These are phyloP conservation scores for Paecilomyces sp. DNA, from an alignment of 2,329 filamentous ascomycete genomes.

Conservation along the genomic window DNA sequence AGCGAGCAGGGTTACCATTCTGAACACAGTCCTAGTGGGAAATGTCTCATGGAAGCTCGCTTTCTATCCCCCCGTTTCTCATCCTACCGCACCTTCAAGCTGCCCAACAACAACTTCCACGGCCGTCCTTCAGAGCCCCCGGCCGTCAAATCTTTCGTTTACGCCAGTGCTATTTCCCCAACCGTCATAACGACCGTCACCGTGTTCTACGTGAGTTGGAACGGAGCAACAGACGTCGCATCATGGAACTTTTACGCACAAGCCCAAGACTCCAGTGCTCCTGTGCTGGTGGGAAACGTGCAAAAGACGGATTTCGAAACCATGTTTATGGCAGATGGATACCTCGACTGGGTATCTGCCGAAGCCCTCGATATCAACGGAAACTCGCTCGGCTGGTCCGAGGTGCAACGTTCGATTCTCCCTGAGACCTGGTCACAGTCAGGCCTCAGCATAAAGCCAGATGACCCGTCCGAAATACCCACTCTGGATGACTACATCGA, in stretches of 20 bases:
- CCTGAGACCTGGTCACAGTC: conserved; percentile 10
- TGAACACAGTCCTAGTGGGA: conserved; percentile 27
- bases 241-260: conserved; percentile 28
- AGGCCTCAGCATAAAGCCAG: conserved; percentile 4
- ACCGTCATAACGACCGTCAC: conserved; percentile 4
- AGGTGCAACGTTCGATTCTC: conserved; percentile 4
- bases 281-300: conserved; percentile 17
- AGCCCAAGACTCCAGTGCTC: conserved; percentile 3
- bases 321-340: conserved; percentile 22
- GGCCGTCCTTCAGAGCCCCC: conserved; percentile 26
- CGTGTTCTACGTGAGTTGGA: conserved; percentile 36
- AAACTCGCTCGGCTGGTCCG: conserved; percentile 16
- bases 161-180: conserved; percentile 14
- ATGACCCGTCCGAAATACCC: neutral
- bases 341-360: conserved; percentile 22
- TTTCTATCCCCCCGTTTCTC: conserved; percentile 27
- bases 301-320: conserved; percentile 31
- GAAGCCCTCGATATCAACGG: conserved; percentile 21
- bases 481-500: neutral
- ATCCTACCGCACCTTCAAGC: conserved; percentile 36
- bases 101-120: conserved; percentile 17
- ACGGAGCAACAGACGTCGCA: conserved; percentile 43
- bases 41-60: conserved; percentile 27
- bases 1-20: conserved; percentile 28
- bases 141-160: conserved; percentile 18